phyloP scores from a whole-genome alignment of 1,139 yeast genomes.

The Trichomonascaceae sp. region DNA sequence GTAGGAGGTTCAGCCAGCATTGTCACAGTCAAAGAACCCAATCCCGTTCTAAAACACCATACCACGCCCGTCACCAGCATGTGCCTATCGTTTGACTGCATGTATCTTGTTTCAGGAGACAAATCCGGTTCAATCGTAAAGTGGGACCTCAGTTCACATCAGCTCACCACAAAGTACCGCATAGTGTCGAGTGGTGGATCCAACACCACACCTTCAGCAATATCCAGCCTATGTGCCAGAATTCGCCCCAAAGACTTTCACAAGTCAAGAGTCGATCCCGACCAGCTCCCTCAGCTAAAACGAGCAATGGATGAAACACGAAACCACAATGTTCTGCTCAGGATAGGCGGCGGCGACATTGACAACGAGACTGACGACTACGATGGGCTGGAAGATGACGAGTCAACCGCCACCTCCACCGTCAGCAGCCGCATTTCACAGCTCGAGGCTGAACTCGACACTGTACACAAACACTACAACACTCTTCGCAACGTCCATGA shows the following conservation, averaged over 20 bases:
- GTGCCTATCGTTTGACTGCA: constrained; percentile 62
- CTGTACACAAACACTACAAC: constrained; percentile 12
- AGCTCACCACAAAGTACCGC: constrained; percentile 54
- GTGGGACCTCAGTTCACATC: constrained; percentile 66
- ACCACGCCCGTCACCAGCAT: constrained; percentile 36
- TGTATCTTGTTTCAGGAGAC: constrained; percentile 64
- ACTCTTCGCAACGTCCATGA: constrained; percentile 15
- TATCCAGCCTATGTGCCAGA: too few species aligned
- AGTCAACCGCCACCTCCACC: neutral
- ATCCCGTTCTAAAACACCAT: constrained; percentile 14
- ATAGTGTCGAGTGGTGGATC: too few species aligned
- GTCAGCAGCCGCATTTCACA: constrained; percentile 9
- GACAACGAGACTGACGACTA: neutral
- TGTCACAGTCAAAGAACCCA: constrained; percentile 15
- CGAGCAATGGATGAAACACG: constrained; percentile 11
- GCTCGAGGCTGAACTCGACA: constrained; percentile 15
- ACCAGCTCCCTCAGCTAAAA: constrained; percentile 18
- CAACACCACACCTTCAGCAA: too few species aligned
- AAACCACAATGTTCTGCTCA: constrained; percentile 14
- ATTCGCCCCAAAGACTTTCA: too few species aligned
- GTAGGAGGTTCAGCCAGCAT: constrained; percentile 45
- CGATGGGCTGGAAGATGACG: neutral
- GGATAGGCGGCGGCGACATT: constrained; percentile 5
- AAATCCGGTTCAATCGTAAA: constrained; percentile 50
- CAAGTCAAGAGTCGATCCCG: constrained; percentile 5